A percentile compares a stretch with the other conserved stretches of the same genome.
phyloP scores from a whole-genome alignment of 106 monocot species.

The Phalaenopsis aphrodite region DNA sequence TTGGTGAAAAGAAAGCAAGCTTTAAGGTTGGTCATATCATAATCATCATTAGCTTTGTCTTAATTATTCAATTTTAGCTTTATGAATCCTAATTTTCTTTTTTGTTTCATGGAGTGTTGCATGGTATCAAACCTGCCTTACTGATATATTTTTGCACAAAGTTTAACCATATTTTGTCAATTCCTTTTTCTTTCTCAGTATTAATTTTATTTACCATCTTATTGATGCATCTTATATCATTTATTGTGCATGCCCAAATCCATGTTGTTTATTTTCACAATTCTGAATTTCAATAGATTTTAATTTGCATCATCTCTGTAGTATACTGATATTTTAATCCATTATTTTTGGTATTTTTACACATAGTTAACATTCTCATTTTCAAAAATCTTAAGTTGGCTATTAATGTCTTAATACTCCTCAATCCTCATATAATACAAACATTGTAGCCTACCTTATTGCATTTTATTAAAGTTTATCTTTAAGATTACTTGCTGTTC shows the following conservation, averaged over 20 bases:
- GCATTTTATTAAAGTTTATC: not conserved
- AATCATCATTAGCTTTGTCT: not conserved
- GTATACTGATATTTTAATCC: too few species aligned
- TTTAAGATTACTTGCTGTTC: not conserved
- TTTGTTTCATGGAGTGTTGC: not conserved
- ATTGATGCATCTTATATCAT: too few species aligned
- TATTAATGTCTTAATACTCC: not conserved
- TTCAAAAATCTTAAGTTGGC: not conserved
- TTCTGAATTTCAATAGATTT: too few species aligned
- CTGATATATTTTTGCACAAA: too few species aligned
- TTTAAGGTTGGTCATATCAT: not conserved
- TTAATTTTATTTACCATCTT: too few species aligned
- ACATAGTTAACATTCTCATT: not conserved
- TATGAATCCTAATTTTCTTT: not conserved
- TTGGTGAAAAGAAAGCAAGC: not conserved
- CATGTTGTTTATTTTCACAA: too few species aligned
- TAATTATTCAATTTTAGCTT: not conserved
- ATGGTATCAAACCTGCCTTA: not conserved
- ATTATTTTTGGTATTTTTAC: too few species aligned
- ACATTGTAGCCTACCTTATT: not conserved
- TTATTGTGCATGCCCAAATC: too few species aligned
- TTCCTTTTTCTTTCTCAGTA: too few species aligned
- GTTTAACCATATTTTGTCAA: too few species aligned
- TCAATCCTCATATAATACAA: not conserved
- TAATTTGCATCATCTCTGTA: too few species aligned